Percentiles rank a stretch among this genome's conserved stretches.
Conservation (phyloP, 2,329 filamentous ascomycete genomes). For the Cryphonectria naterciae region DNA sequence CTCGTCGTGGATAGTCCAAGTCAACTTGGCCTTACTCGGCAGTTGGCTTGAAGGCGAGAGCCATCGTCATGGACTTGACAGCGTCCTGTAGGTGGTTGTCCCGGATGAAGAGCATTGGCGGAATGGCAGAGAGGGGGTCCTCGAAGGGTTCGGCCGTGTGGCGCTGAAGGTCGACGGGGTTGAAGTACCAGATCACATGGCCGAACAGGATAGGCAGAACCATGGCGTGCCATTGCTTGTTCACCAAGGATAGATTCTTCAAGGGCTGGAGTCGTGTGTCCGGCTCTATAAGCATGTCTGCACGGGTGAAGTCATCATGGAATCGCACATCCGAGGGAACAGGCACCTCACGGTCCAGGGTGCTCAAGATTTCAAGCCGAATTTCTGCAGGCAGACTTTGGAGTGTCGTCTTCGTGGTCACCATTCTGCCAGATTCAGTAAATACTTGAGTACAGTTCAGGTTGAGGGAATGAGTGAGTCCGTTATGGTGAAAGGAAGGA, state of each 20-base stretch:
- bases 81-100: too few relatives aligned
- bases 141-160: too few relatives aligned
- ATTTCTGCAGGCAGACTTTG: slow-evolving; percentile 63
- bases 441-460: too few relatives aligned
- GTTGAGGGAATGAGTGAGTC: too few relatives aligned
- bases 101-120: too few relatives aligned
- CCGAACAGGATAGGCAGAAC: slow-evolving; percentile 62
- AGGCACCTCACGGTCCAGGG: slow-evolving; percentile 47
- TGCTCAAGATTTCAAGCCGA: slow-evolving; percentile 59
- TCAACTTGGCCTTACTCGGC: slow-evolving; percentile 22
- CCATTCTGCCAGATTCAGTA: not conserved
- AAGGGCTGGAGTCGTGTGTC: slow-evolving; percentile 44
- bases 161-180: too few relatives aligned
- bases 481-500: too few relatives aligned
- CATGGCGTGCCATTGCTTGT: slow-evolving; percentile 55
- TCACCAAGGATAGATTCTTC: slow-evolving; percentile 61
- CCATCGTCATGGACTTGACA: too few relatives aligned
- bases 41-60: too few relatives aligned
- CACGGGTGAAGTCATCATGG: slow-evolving; percentile 50
- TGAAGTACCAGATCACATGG: not conserved
- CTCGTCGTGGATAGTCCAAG: not conserved
- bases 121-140: too few relatives aligned
- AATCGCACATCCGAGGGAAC: slow-evolving; percentile 54
- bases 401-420: slow-evolving; percentile 28
- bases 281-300: slow-evolving; percentile 39